Evolutionary conservation across 192 early-diverging fungal species (phyloP), one percentile per base, ranked within the genome.

Genomic region (Glomus cerebriforme): DNA sequence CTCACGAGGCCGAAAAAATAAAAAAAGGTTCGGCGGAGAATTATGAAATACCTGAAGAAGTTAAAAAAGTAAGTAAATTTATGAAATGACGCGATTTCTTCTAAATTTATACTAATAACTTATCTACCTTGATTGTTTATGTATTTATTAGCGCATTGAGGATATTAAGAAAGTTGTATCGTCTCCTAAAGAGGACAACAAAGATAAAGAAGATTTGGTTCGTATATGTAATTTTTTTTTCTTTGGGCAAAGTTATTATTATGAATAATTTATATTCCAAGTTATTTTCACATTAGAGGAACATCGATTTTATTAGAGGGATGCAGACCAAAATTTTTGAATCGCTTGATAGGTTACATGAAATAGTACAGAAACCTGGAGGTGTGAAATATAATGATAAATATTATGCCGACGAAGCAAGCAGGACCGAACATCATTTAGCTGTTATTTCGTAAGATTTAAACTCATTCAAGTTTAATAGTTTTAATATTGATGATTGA

Each of bases 281-380:
- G 24, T 8, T 49, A 26, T 22, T 72, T 72, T 72, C 47, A 19
- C 19, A 43, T 72, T 72, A 75, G 34, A 59, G 60, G 37, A 75
- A 35, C 29, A 22, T 75, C 12, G 73, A 59, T 63, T 75, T 75
- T 24, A 29, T 75, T 32, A 75, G 26, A 62, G 73, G 73, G 47
- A 75, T 75, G 73, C 73, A 75, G 59, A 62, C 59, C 31, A 15
- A 75, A 39, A 75, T 75, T 24, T 24, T 43, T 35, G 73, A 75
- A 43, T 32, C 54, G n/a, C 34, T 75, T 17, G 73, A 60, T 43
- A 35, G 39, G 26, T 17, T 75, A 27, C 49, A 75, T 24, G 69
- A 72, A 37, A 31, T 72, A 22, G 27, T 72, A 8, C 22, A 9
- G 9, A 2, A 0, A 26, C 1, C n/a, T 10, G 69, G 43, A 3